A percentile compares a stretch with the other conserved stretches of the same genome.
Evolutionary conservation across 495 filamentous ascomycete genomes (phyloP).

Genomic region (Melanomma pulvis-pyrius): DNA sequence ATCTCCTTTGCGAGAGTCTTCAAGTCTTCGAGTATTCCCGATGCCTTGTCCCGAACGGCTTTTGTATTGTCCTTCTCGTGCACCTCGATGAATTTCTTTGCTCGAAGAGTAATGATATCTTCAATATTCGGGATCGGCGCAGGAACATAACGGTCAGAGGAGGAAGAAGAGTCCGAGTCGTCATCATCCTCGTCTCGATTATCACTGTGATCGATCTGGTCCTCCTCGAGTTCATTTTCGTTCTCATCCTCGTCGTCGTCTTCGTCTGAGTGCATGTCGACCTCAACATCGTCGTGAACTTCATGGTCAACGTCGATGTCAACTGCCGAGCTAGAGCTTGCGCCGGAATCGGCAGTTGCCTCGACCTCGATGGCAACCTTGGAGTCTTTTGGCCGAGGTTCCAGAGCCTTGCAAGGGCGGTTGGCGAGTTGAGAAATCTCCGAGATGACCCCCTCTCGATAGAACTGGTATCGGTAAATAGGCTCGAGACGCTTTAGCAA

Average conservation of each 20-base stretch:
- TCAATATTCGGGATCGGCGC: slow-evolving; percentile 66
- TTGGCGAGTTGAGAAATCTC: slow-evolving; percentile 82
- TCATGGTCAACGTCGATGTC: slow-evolving; percentile 53
- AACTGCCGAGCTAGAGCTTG: slow-evolving; percentile 11
- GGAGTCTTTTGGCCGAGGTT: slow-evolving; percentile 31
- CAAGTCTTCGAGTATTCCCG: slow-evolving; percentile 71
- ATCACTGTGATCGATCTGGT: slow-evolving; percentile 59
- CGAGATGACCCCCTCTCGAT: slow-evolving; percentile 93
- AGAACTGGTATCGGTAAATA: slow-evolving; percentile 95
- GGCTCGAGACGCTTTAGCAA: slow-evolving; percentile 78
- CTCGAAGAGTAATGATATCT: slow-evolving; percentile 71
- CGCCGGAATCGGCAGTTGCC: slow-evolving; percentile 15
- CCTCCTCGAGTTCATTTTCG: slow-evolving; percentile 61
- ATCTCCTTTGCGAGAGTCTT: slow-evolving; percentile 71
- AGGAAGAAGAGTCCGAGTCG: slow-evolving; percentile 57
- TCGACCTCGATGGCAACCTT: slow-evolving; percentile 32
- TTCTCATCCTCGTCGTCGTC: slow-evolving; percentile 62
- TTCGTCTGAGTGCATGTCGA: slow-evolving; percentile 40
- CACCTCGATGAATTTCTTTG: slow-evolving; percentile 77
- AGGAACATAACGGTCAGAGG: slow-evolving; percentile 46
- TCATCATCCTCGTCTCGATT: slow-evolving; percentile 61
- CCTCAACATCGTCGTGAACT: slow-evolving; percentile 56
- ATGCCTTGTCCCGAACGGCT: slow-evolving; percentile 74
- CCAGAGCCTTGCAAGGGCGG: slow-evolving; percentile 49
- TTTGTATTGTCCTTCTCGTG: slow-evolving; percentile 76